Evolutionary conservation across 2,329 filamentous ascomycete genomes (phyloP), one percentile per base, ranked within the genome.

Genomic region (Xylariaceae sp.): DNA sequence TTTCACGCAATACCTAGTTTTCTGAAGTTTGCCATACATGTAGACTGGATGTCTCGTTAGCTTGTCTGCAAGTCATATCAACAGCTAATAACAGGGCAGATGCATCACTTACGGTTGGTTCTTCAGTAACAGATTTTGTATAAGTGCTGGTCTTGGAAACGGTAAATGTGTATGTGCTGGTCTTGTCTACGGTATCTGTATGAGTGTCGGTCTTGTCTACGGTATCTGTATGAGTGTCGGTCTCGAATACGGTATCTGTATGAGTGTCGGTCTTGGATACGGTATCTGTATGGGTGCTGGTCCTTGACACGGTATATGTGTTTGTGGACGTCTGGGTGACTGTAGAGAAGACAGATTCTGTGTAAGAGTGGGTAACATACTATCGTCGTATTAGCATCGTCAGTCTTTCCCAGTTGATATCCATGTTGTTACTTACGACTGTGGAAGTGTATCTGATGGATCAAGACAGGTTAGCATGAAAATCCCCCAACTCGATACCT

Each of bases 401-500:
- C 15, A 47, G 18, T 52, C 23, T 10, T 2, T 11, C 15, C 18
- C 13, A 50, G n/a, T 53, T 30, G 39, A 47, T 45, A 5, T 35
- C 17, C 1, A 17, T 17, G 23, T 15, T 13, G 13, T 17, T 44
- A 39, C 56, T 56, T 23, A 62, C 60, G 15, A 62, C 47, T 50
- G 37, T 57, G 11, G 61, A 59, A 48, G 51, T 62, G 10, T 51
- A 55, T 49, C 61, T 57, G 2, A 54, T 59, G n/a, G 37, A 6
- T n/a, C 23, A 45, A 11, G 13, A 34, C 1, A 39, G 30, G n/a
- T 63, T 51, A 63, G 61, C 13, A 51, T 50, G 13, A 15, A 10
- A 1, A 11, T 10, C 30, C 10, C 6, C 34, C 9, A 49, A 52
- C 11, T 9, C 18, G 17, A 8, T 10, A n/a, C 49, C 34, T 15